Conservation (phyloP, 1,284 basidiomycete species). For the Ganoderma meredithae region DNA sequence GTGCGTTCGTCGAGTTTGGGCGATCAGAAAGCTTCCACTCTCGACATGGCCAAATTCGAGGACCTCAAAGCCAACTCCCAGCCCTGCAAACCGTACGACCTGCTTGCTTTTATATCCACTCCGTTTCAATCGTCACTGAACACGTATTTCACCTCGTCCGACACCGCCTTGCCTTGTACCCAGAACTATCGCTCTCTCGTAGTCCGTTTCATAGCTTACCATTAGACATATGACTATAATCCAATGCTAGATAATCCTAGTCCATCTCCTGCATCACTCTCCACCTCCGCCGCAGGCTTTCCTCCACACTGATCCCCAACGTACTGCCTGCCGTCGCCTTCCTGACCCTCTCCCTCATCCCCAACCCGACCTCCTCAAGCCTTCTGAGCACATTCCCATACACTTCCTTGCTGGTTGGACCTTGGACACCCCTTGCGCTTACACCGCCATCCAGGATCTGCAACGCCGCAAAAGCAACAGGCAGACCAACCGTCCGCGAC, state of each 20-base stretch:
- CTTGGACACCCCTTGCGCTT: constrained; percentile 66
- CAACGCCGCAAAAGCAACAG: constrained; percentile 37
- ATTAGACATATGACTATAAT: background rate
- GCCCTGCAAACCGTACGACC: too few relatives aligned
- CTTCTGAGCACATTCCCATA: constrained; percentile 68
- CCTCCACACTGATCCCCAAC: constrained; percentile 22
- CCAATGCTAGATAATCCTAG: background rate
- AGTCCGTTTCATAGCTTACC: background rate
- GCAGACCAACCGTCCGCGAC: constrained; percentile 84
- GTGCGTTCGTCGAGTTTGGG: too few relatives aligned
- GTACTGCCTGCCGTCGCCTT: constrained; percentile 16
- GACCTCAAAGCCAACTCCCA: too few relatives aligned
- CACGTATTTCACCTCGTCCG: too few relatives aligned
- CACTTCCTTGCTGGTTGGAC: constrained; percentile 67
- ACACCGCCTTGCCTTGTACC: too few relatives aligned
- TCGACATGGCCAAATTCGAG: too few relatives aligned
- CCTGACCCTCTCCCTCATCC: constrained; percentile 65
- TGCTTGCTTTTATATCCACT: too few relatives aligned
- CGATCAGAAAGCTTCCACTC: too few relatives aligned
- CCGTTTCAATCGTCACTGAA: too few relatives aligned
- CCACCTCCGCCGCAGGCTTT: constrained; percentile 23
- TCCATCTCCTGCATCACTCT: constrained; percentile 14
- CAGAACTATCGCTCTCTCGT: too few relatives aligned
- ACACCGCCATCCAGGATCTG: constrained; percentile 65
- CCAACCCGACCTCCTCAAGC: constrained; percentile 68